Evolutionary conservation across 495 filamentous ascomycete genomes (phyloP).

Genomic region (Alectoria sarmentosa): DNA sequence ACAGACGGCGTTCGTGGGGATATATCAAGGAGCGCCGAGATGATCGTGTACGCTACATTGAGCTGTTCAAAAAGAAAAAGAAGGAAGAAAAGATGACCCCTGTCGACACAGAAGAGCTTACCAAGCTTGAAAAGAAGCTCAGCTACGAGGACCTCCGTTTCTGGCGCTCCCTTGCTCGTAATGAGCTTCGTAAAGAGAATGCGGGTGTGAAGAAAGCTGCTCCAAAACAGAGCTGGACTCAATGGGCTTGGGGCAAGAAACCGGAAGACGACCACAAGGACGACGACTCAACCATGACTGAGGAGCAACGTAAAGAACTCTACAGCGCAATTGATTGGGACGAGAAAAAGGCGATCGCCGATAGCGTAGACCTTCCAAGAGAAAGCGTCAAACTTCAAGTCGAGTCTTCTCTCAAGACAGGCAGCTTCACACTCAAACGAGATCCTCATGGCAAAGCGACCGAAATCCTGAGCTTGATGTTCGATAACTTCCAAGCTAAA

Average conservation of each 20-base stretch:
- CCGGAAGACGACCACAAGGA: slow-evolving; percentile 53
- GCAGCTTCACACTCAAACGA: slow-evolving; percentile 87
- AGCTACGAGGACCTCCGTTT: slow-evolving; percentile 95
- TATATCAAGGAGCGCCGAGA: slow-evolving; percentile 90
- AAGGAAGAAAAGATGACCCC: slow-evolving; percentile 63
- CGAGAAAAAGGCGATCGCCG: slow-evolving; percentile 83
- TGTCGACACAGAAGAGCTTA: slow-evolving; percentile 63
- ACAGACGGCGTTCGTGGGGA: slow-evolving; percentile 85
- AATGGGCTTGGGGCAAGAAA: slow-evolving; percentile 77
- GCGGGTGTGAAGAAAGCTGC: slow-evolving; percentile 64
- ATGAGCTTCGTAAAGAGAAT: slow-evolving; percentile 91
- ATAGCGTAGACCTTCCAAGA: slow-evolving; percentile 78
- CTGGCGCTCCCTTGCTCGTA: slow-evolving; percentile 89
- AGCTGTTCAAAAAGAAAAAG: slow-evolving; percentile 89
- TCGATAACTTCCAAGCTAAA: slow-evolving; percentile 87
- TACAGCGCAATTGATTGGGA: slow-evolving; percentile 98
- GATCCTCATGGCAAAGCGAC: slow-evolving; percentile 71
- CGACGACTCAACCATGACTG: slow-evolving; percentile 73
- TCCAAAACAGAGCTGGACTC: slow-evolving; percentile 67
- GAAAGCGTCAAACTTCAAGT: slow-evolving; percentile 90
- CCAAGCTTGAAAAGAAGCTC: slow-evolving; percentile 75
- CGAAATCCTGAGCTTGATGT: slow-evolving; percentile 82
- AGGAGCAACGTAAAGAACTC: slow-evolving; percentile 91
- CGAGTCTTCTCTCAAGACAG: slow-evolving; percentile 80
- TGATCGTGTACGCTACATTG: slow-evolving; percentile 81